Evolutionary conservation across 2,329 filamentous ascomycete genomes (phyloP).

Genomic region (Fusarium napiforme): DNA sequence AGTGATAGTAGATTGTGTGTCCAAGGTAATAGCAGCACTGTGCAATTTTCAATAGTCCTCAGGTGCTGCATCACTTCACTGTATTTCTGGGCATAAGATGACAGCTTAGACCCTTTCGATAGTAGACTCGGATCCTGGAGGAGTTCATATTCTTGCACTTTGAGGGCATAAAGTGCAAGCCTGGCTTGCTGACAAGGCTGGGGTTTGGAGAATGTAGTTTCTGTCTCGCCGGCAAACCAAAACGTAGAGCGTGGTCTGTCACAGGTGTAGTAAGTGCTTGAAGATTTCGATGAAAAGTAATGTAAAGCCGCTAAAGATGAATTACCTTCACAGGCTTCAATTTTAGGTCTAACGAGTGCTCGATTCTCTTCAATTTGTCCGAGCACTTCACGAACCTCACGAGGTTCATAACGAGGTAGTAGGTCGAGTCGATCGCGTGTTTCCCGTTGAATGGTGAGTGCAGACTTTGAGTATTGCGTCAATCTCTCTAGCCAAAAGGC

Average conservation of each 20-base stretch:
- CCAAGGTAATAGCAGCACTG: not conserved
- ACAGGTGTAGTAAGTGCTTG: too few relatives aligned
- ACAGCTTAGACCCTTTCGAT: not conserved
- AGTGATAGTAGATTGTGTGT: not conserved
- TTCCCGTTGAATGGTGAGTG: accelerated
- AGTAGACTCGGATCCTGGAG: accelerated
- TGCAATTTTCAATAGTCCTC: accelerated
- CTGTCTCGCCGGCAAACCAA: accelerated
- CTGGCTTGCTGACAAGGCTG: not conserved
- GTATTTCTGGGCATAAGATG: not conserved
- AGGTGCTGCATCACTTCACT: not conserved
- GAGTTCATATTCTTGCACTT: not conserved
- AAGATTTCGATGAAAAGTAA: not conserved
- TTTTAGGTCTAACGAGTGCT: accelerated
- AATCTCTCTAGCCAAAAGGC: not conserved
- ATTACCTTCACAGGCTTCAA: not conserved
- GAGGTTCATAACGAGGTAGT: accelerated
- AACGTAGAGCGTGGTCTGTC: too few relatives aligned
- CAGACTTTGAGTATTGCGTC: not conserved
- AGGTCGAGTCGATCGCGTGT: accelerated
- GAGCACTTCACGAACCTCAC: accelerated
- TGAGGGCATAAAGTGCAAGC: not conserved
- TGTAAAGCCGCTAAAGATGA: not conserved
- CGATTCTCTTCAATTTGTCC: accelerated
- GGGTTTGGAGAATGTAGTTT: not conserved